Evolutionary conservation across 177 flowering plant species (phyloP).

Genomic region (Vitis hybrid): DNA sequence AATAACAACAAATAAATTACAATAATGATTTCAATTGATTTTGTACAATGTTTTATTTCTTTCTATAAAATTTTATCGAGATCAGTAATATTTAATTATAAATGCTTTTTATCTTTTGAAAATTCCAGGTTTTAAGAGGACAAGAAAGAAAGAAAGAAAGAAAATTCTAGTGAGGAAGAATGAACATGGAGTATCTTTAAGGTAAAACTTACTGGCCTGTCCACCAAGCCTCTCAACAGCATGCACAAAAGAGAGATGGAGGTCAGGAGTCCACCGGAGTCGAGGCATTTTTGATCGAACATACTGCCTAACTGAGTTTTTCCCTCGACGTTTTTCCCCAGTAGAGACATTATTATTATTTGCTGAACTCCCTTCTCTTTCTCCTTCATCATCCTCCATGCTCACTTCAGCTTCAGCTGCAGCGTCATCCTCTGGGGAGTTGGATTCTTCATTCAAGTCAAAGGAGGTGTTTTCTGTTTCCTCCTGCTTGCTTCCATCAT

Average conservation of each 20-base stretch:
- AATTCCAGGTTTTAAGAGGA: too few species aligned
- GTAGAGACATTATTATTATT: not conserved
- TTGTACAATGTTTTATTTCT: too few species aligned
- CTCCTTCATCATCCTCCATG: slow-evolving; percentile 6
- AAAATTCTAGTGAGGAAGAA: too few species aligned
- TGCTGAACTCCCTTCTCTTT: slow-evolving; percentile 6
- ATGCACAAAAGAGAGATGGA: slow-evolving; percentile 28
- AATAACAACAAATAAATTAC: too few species aligned
- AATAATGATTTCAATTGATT: too few species aligned
- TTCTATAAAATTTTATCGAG: too few species aligned
- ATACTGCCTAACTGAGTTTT: slow-evolving; percentile 21
- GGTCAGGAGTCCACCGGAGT: slow-evolving; percentile 35
- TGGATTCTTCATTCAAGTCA: slow-evolving; percentile 20
- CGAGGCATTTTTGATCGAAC: slow-evolving; percentile 32
- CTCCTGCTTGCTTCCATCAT: not conserved
- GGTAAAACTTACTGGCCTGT: slow-evolving; percentile 25
- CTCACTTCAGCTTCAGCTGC: not conserved
- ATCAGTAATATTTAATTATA: too few species aligned
- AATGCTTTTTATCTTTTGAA: too few species aligned
- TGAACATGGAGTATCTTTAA: not conserved
- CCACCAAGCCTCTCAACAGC: slow-evolving; percentile 40
- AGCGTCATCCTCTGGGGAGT: not conserved
- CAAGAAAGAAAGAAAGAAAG: too few species aligned
- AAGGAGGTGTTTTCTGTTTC: slow-evolving; percentile 13
- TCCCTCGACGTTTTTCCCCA: slow-evolving; percentile 3